Conservation (phyloP, 768 basidiomycete genomes). For the Nidularia pulvinata region DNA sequence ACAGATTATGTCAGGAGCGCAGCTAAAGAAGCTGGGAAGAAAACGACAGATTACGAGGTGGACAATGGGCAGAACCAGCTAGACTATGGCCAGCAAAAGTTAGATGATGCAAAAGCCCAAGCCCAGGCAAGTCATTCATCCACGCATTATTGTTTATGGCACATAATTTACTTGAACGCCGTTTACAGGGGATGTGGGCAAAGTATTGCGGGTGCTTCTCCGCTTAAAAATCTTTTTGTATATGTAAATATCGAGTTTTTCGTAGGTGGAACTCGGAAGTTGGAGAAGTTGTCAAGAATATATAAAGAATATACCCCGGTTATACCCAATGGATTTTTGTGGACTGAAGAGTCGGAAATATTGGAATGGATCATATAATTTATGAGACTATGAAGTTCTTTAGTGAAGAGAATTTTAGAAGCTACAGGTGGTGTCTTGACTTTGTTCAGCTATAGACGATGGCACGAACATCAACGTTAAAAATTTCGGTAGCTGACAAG, state of each 20-base stretch:
- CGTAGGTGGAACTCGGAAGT: too few relatives aligned
- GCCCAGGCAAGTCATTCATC: slow-evolving; percentile 14
- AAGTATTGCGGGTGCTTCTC: slow-evolving; percentile 22
- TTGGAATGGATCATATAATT: too few relatives aligned
- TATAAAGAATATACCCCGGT: too few relatives aligned
- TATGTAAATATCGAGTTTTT: background rate
- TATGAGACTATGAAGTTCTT: too few relatives aligned
- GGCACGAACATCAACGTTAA: too few relatives aligned
- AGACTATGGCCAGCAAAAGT: slow-evolving; percentile 13
- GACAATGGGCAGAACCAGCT: slow-evolving; percentile 9
- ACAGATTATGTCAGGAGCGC: slow-evolving; percentile 13
- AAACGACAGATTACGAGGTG: slow-evolving; percentile 19
- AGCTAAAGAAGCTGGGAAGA: slow-evolving; percentile 19
- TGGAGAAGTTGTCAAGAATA: too few relatives aligned
- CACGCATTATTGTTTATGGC: background rate
- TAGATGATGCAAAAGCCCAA: slow-evolving; percentile 21
- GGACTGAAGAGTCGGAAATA: too few relatives aligned
- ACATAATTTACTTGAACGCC: background rate
- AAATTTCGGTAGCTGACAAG: too few relatives aligned
- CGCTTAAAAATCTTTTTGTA: background rate
- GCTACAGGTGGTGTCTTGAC: too few relatives aligned
- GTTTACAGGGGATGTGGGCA: slow-evolving; percentile 17
- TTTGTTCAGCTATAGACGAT: too few relatives aligned
- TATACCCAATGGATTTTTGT: too few relatives aligned
- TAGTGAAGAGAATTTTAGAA: too few relatives aligned